Evolutionary conservation across 345 rosid genomes (phyloP).

Genomic region (Eucalyptus polyanthemos): DNA sequence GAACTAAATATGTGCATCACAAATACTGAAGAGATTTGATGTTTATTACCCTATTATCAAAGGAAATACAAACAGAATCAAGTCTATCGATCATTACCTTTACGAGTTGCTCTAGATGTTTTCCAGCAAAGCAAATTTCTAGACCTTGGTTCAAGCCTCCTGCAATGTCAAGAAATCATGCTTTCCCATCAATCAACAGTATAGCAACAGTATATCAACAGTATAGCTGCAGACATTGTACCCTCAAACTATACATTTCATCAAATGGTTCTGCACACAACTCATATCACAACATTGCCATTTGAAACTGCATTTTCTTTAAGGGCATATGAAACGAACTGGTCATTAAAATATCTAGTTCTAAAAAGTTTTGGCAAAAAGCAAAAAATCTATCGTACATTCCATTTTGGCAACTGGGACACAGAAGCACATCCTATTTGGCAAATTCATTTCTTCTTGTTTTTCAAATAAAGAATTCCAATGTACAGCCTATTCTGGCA

Average conservation of each 20-base stretch:
- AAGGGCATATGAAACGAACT: not conserved
- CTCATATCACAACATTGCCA: not conserved
- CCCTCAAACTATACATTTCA: not conserved
- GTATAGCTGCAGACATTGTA: not conserved
- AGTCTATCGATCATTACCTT: slow-evolving; percentile 35
- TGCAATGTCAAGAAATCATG: slow-evolving; percentile 13
- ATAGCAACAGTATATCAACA: not conserved
- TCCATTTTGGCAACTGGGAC: not conserved
- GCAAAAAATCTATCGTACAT: not conserved
- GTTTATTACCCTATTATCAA: not conserved
- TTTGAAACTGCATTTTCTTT: not conserved
- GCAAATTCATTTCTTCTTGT: not conserved
- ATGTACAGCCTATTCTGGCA: not conserved
- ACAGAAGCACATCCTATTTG: not conserved
- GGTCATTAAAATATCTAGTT: not conserved
- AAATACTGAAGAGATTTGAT: not conserved
- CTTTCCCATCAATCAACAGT: not conserved
- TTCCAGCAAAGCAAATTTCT: slow-evolving; percentile 90
- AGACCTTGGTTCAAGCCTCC: slow-evolving; percentile 86
- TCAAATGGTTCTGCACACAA: not conserved
- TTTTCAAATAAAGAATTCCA: not conserved
- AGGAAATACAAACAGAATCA: not conserved
- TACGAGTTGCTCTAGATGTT: slow-evolving; percentile 42
- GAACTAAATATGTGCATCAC: not conserved
- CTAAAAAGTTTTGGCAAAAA: not conserved